A percentile compares a stretch with the other conserved stretches of the same genome.
Evolutionary conservation across 306 rosid species (phyloP).

Genomic region (Casuarina glauca): DNA sequence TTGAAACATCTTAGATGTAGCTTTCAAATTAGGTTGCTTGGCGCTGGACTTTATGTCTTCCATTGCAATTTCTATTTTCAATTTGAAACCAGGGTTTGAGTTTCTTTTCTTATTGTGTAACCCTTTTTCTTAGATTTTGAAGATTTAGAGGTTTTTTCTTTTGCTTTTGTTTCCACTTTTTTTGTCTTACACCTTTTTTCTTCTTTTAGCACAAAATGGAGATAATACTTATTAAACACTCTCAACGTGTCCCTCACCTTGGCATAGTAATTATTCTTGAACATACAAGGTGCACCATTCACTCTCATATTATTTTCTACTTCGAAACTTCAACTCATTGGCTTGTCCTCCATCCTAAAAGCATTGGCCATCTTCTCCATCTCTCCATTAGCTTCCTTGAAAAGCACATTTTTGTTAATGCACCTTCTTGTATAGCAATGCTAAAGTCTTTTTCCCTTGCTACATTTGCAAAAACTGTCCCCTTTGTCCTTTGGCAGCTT

Average conservation of each 20-base stretch:
- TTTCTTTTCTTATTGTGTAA: too few species aligned
- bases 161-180: conserved; percentile 32
- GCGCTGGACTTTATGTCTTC: conserved; percentile 39
- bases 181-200: conserved; percentile 53
- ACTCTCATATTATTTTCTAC: not conserved
- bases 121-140: conserved; percentile 29
- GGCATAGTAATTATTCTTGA: conserved; percentile 50
- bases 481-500: not conserved
- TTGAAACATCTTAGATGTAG: conserved; percentile 71
- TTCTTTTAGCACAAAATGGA: conserved; percentile 80
- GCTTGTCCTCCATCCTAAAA: not conserved
- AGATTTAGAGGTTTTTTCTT: conserved; percentile 19
- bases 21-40: conserved; percentile 92
- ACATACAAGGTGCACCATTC: conserved; percentile 24
- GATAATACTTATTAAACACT: conserved; percentile 75
- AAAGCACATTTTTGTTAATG: not conserved
- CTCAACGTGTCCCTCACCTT: conserved; percentile 80
- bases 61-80: conserved; percentile 26
- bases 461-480: conserved; percentile 2
- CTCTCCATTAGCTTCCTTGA: not conserved
- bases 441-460: not conserved
- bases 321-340: not conserved
- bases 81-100: conserved; percentile 14
- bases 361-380: not conserved
- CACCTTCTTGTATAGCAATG: not conserved